Base-by-base conservation (phyloP, 176 grass and related monocot genomes). In the Phragmites australis region DNA sequence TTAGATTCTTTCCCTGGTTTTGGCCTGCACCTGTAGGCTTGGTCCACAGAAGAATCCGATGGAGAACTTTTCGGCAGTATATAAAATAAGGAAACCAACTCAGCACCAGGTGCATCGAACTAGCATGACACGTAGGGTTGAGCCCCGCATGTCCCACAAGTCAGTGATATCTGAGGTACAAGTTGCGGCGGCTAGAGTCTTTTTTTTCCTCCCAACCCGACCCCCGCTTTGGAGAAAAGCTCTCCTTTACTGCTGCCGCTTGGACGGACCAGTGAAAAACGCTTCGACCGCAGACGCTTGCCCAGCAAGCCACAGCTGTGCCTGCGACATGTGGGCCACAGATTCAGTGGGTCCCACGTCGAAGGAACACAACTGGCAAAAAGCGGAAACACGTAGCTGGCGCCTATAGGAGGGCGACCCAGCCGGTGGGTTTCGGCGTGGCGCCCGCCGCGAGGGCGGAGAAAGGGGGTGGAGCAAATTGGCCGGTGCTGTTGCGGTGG, bases 11-110 rank as follows among this genome's bases (percentile, higher is more conserved):
- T n/a, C n/a, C n/a, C n/a, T n/a, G n/a, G n/a, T n/a, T n/a, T n/a
- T n/a, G n/a, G n/a, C n/a, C n/a, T n/a, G n/a, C n/a, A n/a, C n/a
- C 9, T 29, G 31, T 77, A 71, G 47, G 47, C 65, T n/a, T 17
- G 79, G 79, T 83, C 45, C 79, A 83, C 15, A 57, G 27, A 77
- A 65, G 63, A 71, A 44, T 70, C 85, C 71, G 61, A 15, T 21
- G 16, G 3, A 21, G n/a, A 72, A 6, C 5, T 80, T 81, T 81
- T 47, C 50, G 65, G 17, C 41, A 14, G 13, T 6, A 46, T 27
- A 59, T 49, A 49, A 30, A 84, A 49, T 27, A 5, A 14, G 5
- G 0, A 43, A 15, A 85, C 74, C 30, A 39, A 46, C 13, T 42
- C 44, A 8, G 30, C 29, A 2, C 41, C 41, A 44, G 30, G 22